A percentile compares a stretch with the other conserved stretches of the same genome.
Conservation (phyloP, 208 protist genomes). For the Wallacemonas sp. region DNA sequence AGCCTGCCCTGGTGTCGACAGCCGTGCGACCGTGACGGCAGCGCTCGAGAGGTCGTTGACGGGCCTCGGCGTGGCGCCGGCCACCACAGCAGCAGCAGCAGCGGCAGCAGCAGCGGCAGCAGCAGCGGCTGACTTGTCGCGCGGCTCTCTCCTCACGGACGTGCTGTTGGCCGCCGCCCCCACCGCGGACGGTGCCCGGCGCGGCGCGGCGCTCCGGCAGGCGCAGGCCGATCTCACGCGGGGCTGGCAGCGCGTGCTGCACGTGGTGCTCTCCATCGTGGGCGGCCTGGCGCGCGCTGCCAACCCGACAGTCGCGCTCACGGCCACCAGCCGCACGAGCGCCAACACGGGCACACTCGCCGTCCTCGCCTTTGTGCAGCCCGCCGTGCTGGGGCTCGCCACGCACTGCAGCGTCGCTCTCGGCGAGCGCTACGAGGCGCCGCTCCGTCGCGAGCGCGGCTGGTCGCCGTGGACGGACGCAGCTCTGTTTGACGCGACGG, state of each 20-base stretch:
- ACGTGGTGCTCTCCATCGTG: background rate
- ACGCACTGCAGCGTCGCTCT: slow-evolving; percentile 22
- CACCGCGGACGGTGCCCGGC: background rate
- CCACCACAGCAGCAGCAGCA: background rate
- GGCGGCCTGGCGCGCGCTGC: slow-evolving; percentile 1
- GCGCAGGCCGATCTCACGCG: background rate
- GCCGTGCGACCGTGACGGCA: too few relatives aligned
- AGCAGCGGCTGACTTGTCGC: background rate
- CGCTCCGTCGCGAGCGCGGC: slow-evolving; percentile 24
- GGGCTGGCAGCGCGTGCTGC: slow-evolving; percentile 10
- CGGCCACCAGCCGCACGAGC: background rate
- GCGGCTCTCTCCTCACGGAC: background rate
- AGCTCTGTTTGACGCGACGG: slow-evolving; percentile 39
- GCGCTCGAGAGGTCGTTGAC: too few relatives aligned
- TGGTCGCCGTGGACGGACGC: slow-evolving; percentile 60
- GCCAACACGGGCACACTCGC: background rate
- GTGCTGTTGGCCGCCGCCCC: background rate
- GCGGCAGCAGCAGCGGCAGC: background rate
- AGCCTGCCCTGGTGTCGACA: background rate
- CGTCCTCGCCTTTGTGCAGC: slow-evolving; percentile 33
- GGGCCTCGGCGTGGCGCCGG: background rate
- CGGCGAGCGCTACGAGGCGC: slow-evolving; percentile 25
- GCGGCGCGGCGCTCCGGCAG: background rate
- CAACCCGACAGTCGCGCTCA: background rate
- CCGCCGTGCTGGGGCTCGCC: slow-evolving; percentile 36